Percentiles rank a stretch among this genome's conserved stretches.
phyloP scores from a whole-genome alignment of 345 rosid species.

The Ceriops zippeliana region DNA sequence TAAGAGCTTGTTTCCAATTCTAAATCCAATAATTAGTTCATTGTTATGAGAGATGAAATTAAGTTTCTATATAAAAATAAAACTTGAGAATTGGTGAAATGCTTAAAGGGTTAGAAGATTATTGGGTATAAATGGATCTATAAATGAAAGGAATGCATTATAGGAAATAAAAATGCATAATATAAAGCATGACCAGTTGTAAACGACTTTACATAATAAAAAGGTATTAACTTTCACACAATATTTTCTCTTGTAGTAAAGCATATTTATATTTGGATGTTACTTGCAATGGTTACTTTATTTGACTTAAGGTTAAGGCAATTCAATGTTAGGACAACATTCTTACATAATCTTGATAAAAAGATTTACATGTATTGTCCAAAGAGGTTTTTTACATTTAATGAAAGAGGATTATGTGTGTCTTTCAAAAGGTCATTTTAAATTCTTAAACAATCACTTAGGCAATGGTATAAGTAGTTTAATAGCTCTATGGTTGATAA shows the following conservation, averaged over 20 bases:
- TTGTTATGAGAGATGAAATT: background rate
- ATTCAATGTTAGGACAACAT: background rate
- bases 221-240: background rate
- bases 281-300: background rate
- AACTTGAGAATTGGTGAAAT: background rate
- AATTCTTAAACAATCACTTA: too few species aligned
- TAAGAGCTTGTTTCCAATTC: background rate
- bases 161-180: background rate
- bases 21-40: background rate
- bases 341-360: background rate
- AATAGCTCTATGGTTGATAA: too few species aligned
- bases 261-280: background rate
- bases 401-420: background rate
- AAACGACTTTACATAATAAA: background rate
- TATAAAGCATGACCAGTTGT: background rate
- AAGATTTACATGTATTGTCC: background rate
- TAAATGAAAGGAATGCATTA: background rate
- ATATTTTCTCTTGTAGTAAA: background rate
- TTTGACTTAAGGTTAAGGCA: background rate
- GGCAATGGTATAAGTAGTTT: background rate
- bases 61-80: background rate
- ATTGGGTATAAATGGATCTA: background rate
- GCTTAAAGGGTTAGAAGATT: background rate
- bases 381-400: background rate
- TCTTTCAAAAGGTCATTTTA: background rate